Percentiles rank a stretch among this genome's conserved stretches.
phyloP scores from a whole-genome alignment of 768 basidiomycete genomes.

The Trametes cinnabarina region DNA sequence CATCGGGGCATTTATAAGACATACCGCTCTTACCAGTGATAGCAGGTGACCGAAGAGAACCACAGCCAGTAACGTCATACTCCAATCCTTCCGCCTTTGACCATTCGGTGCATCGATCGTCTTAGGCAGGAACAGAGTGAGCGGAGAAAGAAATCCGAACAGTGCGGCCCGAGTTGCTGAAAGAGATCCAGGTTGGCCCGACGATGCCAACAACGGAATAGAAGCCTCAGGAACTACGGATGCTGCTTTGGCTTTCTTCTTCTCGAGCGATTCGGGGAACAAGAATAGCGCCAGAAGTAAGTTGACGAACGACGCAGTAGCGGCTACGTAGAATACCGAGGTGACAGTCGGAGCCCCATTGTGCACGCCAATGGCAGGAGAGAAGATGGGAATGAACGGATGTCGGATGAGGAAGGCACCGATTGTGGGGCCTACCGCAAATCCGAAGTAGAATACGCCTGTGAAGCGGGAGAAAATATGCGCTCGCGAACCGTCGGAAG shows the following conservation, averaged over 20 bases:
- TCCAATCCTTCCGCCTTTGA: constrained; percentile 60
- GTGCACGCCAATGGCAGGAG: constrained; percentile 18
- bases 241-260: constrained; percentile 43
- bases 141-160: constrained; percentile 54
- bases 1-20: neutral
- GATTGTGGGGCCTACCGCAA: constrained; percentile 77
- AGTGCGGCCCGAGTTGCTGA: neutral
- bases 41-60: constrained; percentile 64
- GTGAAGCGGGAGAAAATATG: constrained; percentile 57
- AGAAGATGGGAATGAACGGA: constrained; percentile 35
- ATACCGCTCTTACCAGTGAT: constrained; percentile 50
- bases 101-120: constrained; percentile 40
- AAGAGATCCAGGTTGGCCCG: neutral
- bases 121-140: constrained; percentile 67
- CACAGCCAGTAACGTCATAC: constrained; percentile 64
- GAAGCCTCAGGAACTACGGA: neutral
- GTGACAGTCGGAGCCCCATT: constrained; percentile 41
- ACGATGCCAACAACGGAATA: neutral
- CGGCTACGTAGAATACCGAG: constrained; percentile 54
- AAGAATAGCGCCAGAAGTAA: constrained; percentile 60
- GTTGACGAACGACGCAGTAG: constrained; percentile 43
- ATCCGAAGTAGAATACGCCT: constrained; percentile 74
- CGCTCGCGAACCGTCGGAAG: constrained; percentile 77
- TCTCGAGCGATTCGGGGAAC: constrained; percentile 46
- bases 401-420: constrained; percentile 50